phyloP scores from a whole-genome alignment of 78 protist species.

The Emiliania huxleyi region DNA sequence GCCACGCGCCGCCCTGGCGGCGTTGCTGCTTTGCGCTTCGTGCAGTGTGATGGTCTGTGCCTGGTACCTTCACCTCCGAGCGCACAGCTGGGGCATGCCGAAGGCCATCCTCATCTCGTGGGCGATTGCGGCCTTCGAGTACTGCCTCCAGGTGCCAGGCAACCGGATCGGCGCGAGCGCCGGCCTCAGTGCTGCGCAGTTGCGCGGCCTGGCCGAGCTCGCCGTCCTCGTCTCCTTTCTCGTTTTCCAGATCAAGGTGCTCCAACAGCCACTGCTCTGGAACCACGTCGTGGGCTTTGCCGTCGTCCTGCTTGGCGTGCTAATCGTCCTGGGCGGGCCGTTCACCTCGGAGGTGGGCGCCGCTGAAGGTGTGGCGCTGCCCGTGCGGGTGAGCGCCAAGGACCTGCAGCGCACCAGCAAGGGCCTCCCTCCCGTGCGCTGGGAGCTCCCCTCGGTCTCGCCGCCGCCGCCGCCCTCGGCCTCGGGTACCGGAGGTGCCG shows the following conservation, averaged over 20 bases:
- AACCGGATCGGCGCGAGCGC: conserved; percentile 8
- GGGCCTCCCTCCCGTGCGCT: too few relatives aligned
- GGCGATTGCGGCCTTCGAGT: conserved; percentile 9
- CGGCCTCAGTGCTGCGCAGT: background rate
- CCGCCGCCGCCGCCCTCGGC: too few relatives aligned
- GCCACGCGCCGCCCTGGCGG: too few relatives aligned
- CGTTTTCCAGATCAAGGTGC: background rate
- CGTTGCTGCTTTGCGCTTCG: too few relatives aligned
- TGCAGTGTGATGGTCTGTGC: too few relatives aligned
- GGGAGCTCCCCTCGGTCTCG: too few relatives aligned
- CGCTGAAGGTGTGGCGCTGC: too few relatives aligned
- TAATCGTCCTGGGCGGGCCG: background rate
- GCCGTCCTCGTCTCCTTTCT: background rate
- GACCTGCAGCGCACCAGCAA: too few relatives aligned
- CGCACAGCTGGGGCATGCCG: background rate
- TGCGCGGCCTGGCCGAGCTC: background rate
- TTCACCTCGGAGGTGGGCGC: too few relatives aligned
- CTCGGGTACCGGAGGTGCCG: too few relatives aligned
- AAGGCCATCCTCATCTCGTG: conserved; percentile 3
- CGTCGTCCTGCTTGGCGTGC: background rate
- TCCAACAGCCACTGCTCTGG: background rate
- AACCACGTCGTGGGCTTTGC: conserved; percentile 14
- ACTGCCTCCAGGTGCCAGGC: conserved; percentile 10
- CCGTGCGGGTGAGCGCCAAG: too few relatives aligned
- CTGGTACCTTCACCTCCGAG: conserved; percentile 11